phyloP scores from a whole-genome alignment of 73 alveolate species.

The Blepharisma japonicum region DNA sequence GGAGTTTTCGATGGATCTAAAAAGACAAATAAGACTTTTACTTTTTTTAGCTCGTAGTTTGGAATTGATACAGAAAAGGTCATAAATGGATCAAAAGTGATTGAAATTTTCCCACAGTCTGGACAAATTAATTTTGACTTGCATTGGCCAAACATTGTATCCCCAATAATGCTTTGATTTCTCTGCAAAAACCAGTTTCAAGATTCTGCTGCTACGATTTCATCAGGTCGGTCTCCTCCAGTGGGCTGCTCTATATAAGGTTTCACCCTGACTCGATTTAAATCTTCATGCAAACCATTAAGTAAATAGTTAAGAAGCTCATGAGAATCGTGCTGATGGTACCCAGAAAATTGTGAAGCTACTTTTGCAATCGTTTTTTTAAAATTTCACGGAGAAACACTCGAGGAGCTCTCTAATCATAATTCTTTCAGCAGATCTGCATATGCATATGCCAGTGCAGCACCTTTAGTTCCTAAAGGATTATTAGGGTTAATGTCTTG shows the following conservation, averaged over 20 bases:
- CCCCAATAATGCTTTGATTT: conserved; percentile 88
- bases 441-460: neutral
- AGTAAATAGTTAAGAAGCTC: conserved; percentile 86
- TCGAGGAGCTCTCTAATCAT: conserved; percentile 39
- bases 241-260: conserved; percentile 78
- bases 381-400: conserved; percentile 50
- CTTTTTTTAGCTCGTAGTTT: neutral
- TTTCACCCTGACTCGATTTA: conserved; percentile 79
- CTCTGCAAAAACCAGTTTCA: conserved; percentile 86
- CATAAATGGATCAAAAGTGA: conserved; percentile 91
- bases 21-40: neutral
- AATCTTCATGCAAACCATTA: conserved; percentile 95
- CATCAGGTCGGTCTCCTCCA: conserved; percentile 71
- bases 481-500: conserved; percentile 82
- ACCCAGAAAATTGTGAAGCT: conserved; percentile 64
- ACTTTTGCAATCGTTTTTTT: conserved; percentile 61
- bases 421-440: conserved; percentile 44
- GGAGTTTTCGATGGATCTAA: neutral
- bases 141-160: conserved; percentile 87
- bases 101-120: conserved; percentile 67
- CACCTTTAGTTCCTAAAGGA: conserved; percentile 92
- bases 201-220: conserved; percentile 71
- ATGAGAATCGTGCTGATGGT: conserved; percentile 75
- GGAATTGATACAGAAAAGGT: conserved; percentile 89
- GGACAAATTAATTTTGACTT: conserved; percentile 88